A percentile compares a stretch with the other conserved stretches of the same genome.
phyloP scores from a whole-genome alignment of 305 asterid species.

The Coffea humblotiana region DNA sequence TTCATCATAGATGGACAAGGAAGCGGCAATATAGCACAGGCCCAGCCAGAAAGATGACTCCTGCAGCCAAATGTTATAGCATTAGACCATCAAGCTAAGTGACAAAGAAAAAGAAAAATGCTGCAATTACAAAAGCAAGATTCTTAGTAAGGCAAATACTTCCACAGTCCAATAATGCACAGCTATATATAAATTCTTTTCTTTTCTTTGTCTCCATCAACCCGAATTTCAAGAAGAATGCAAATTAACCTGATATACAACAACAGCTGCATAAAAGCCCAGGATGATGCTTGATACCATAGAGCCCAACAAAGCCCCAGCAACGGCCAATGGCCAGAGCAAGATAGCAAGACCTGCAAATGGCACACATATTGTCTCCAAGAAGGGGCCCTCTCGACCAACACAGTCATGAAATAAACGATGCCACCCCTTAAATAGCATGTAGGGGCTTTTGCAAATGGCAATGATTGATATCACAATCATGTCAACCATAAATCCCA shows the following conservation, averaged over 20 bases:
- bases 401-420: conserved; percentile 92
- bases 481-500: conserved; percentile 63
- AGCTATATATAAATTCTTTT: background rate
- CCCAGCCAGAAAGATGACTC: conserved; percentile 90
- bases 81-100: background rate
- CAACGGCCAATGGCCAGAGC: conserved; percentile 95
- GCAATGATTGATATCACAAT: conserved; percentile 64
- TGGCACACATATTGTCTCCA: conserved; percentile 96
- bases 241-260: conserved; percentile 74
- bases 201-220: background rate
- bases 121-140: background rate
- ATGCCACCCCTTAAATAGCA: conserved; percentile 91
- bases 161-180: background rate
- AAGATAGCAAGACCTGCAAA: conserved; percentile 94
- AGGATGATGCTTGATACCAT: conserved; percentile 69
- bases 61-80: conserved; percentile 39
- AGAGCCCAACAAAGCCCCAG: conserved; percentile 80
- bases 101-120: background rate
- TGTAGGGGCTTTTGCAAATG: conserved; percentile 67
- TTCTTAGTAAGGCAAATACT: background rate
- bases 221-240: conserved; percentile 4
- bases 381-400: conserved; percentile 97
- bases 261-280: conserved; percentile 81
- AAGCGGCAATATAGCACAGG: conserved; percentile 75
- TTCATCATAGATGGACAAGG: conserved; percentile 85